Evolutionary conservation across 148 eudicot species (phyloP).

Genomic region (Chenopodium suecicum): DNA sequence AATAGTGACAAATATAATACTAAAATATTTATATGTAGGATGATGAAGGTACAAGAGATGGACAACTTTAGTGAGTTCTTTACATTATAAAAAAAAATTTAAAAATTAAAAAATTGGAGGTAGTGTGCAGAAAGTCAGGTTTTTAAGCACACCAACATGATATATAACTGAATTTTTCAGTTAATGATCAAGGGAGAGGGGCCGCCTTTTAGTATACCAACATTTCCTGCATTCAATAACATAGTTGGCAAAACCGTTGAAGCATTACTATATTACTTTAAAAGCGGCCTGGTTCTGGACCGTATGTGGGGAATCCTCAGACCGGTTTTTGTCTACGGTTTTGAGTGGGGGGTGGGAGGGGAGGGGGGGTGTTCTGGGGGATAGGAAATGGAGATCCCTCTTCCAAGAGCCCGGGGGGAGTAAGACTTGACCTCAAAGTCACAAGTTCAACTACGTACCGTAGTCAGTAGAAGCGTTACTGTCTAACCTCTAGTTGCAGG

Average conservation of each 20-base stretch:
- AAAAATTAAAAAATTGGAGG: too few species aligned
- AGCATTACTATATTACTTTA: too few species aligned
- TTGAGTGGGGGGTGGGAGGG: too few species aligned
- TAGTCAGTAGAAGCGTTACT: neutral
- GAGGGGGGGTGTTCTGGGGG: too few species aligned
- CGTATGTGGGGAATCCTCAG: too few species aligned
- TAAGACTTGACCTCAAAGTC: too few species aligned
- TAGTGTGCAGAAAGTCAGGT: constrained; percentile 15
- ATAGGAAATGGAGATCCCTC: too few species aligned
- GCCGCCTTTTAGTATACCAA: neutral
- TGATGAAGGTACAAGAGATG: constrained; percentile 5
- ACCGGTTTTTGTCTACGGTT: too few species aligned
- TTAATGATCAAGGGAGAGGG: constrained; percentile 19
- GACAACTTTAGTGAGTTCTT: neutral
- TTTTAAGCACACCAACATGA: neutral
- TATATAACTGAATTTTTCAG: constrained; percentile 2
- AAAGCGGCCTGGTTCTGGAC: too few species aligned
- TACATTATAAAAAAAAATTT: too few species aligned
- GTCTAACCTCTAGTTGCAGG: neutral
- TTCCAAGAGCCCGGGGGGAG: too few species aligned
- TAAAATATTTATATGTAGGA: neutral
- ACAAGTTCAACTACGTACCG: too few species aligned
- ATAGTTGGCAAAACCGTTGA: neutral
- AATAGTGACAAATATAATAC: neutral
- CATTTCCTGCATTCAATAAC: neutral